Evolutionary conservation across 169 alveolate species (phyloP), one percentile per base, ranked within the genome.

Genomic region (Cryptosporidium sp.): DNA sequence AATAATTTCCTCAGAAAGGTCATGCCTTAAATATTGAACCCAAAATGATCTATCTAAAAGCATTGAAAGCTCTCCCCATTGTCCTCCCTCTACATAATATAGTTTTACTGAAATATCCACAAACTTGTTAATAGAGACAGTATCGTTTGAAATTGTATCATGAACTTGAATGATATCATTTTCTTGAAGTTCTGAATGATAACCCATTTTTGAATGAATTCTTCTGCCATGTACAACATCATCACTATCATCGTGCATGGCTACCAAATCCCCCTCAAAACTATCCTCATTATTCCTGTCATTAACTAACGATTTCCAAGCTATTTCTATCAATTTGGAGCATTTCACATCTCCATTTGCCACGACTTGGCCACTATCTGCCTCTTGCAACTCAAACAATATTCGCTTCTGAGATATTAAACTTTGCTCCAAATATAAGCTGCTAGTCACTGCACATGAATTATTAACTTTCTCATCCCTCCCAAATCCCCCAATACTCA

Each of bases 11-110:
- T 42, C 45, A 37, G 86, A 60, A 9, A 73, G 65, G 39, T 73
- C 86, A 42, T 73, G 86, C 26, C 86, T 73, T 60, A 73, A 56
- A 73, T 73, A 73, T 21, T 73, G 86, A 18, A 73, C 86, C 86
- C 86, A 73, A 73, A 73, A 73, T 23, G 86, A 73, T 33, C 86
- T 73, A n/a, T 73, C 86, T 42, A 73, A 58, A 12, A 39, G 45
- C 86, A 73, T 73, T 31, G 86, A 73, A 26, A 73, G 44, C 39
- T 73, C 86, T 37, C 86, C 86, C 86, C 86, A 73, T 42, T 73
- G 86, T 23, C 86, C 86, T 29, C 86, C 86, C n/a, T 73, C 86
- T 5, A 73, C 86, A 37, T 73, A 73, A 56, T 73, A 73, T 12
- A 73, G 35, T 12, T 73, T 73, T 3, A 73, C 56, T 10, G 86